Conservation (phyloP, 495 filamentous ascomycete genomes). For the Aspergillus steynii region DNA sequence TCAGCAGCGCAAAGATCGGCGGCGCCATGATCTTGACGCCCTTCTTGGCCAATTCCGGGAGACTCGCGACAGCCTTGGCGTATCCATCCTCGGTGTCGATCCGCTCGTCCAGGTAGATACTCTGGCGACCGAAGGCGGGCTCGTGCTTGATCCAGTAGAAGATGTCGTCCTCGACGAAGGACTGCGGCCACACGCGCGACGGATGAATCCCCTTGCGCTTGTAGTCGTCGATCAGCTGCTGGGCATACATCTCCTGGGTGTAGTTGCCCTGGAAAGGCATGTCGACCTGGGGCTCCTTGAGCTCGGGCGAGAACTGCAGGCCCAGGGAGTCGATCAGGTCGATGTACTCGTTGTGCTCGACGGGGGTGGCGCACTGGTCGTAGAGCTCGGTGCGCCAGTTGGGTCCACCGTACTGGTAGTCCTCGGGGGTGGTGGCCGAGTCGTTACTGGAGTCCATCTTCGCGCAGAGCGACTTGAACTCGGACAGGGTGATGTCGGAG, state of each 20-base stretch:
- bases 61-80: conserved; percentile 35
- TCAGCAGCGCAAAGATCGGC: conserved; percentile 21
- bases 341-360: conserved; percentile 56
- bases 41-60: conserved; percentile 13
- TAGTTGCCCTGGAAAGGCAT: conserved; percentile 63
- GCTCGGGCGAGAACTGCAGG: conserved; percentile 60
- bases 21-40: conserved; percentile 23
- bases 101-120: conserved; percentile 58
- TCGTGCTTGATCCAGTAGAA: conserved; percentile 61
- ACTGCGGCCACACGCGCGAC: conserved; percentile 59
- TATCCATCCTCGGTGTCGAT: conserved; percentile 48
- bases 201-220: conserved; percentile 50
- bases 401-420: conserved; percentile 55
- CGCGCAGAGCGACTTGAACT: conserved; percentile 59
- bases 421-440: conserved; percentile 50
- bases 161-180: conserved; percentile 59
- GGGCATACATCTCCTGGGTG: conserved; percentile 57
- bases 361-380: conserved; percentile 53
- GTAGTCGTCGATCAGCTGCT: conserved; percentile 61
- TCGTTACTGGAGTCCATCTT: conserved; percentile 63
- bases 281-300: conserved; percentile 57
- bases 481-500: conserved; percentile 58
- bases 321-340: conserved; percentile 49
- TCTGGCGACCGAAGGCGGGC: conserved; percentile 56
- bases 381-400: conserved; percentile 60